phyloP scores from a whole-genome alignment of 306 rosid species.

The Fragaria iinumae region DNA sequence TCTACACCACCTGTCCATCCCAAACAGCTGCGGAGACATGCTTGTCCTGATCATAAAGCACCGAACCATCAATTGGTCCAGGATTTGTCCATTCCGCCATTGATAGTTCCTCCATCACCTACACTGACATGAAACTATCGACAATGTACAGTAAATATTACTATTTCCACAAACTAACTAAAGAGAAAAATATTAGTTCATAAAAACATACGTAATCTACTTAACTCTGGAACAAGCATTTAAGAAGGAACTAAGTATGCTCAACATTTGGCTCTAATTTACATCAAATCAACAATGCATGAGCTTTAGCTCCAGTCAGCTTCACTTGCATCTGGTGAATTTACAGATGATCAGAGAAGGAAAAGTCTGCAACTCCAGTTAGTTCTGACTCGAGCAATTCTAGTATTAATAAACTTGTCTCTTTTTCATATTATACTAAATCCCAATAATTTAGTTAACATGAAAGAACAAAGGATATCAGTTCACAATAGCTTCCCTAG shows the following conservation, averaged over 20 bases:
- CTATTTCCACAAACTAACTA: slow-evolving; percentile 15
- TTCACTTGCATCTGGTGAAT: not conserved
- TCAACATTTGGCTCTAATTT: slow-evolving; percentile 1
- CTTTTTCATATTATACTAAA: not conserved
- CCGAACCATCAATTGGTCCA: slow-evolving; percentile 85
- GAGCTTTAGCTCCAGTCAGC: slow-evolving; percentile 10
- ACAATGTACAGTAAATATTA: slow-evolving; percentile 19
- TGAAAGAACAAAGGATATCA: not conserved
- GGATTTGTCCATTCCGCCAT: slow-evolving; percentile 76
- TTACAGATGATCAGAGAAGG: not conserved
- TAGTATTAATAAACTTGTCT: not conserved
- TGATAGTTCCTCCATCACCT: slow-evolving; percentile 78
- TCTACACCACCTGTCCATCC: slow-evolving; percentile 91
- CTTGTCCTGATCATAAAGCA: slow-evolving; percentile 96
- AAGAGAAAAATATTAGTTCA: slow-evolving; percentile 16
- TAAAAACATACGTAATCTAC: not conserved
- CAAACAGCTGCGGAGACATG: slow-evolving; percentile 96
- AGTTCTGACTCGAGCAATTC: not conserved
- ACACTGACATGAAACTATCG: slow-evolving; percentile 25
- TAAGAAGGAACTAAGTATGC: not conserved
- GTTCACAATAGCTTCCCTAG: not conserved
- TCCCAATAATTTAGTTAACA: not conserved
- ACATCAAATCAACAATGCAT: slow-evolving; percentile 4
- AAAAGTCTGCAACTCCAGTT: not conserved
- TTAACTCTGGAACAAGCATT: not conserved